phyloP scores from a whole-genome alignment of 345 rosid genomes.

The Theobroma cacao region DNA sequence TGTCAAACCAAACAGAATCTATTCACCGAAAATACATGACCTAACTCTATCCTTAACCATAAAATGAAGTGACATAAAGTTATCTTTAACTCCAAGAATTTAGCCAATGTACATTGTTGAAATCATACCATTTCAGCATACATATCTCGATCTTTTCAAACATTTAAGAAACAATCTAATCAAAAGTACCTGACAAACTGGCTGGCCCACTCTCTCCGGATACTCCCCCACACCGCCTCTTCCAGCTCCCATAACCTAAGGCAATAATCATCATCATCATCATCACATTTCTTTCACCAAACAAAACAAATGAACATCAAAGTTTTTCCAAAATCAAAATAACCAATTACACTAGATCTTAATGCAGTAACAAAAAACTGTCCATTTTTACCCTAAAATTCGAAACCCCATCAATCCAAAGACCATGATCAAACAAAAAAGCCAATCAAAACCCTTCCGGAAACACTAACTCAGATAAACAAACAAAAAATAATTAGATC shows the following conservation, averaged over 20 bases:
- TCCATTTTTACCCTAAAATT: conserved; percentile 6
- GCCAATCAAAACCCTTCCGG: conserved; percentile 14
- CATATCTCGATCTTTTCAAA: not conserved
- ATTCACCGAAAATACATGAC: not conserved
- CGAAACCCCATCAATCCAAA: conserved; percentile 19
- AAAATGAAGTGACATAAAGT: not conserved
- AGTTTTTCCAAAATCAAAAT: not conserved
- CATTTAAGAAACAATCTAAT: not conserved
- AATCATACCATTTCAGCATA: not conserved
- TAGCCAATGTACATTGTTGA: conserved; percentile 20
- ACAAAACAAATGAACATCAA: conserved; percentile 23
- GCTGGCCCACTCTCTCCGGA: conserved; percentile 80
- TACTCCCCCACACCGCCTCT: conserved; percentile 58
- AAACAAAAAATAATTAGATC: not conserved
- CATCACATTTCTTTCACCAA: conserved; percentile 14
- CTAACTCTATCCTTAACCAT: not conserved
- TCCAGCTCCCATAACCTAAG: conserved; percentile 57
- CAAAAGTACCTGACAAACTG: conserved; percentile 71
- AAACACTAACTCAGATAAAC: conserved; percentile 6
- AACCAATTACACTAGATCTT: conserved; percentile 15
- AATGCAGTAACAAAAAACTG: conserved; percentile 5
- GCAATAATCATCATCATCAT: not conserved
- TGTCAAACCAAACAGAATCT: not conserved
- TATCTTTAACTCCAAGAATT: not conserved
- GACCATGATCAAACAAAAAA: conserved; percentile 28